A percentile compares a stretch with the other conserved stretches of the same genome.
phyloP scores from a whole-genome alignment of 352 stramenopile species.

The Globisporangium cystogenes region DNA sequence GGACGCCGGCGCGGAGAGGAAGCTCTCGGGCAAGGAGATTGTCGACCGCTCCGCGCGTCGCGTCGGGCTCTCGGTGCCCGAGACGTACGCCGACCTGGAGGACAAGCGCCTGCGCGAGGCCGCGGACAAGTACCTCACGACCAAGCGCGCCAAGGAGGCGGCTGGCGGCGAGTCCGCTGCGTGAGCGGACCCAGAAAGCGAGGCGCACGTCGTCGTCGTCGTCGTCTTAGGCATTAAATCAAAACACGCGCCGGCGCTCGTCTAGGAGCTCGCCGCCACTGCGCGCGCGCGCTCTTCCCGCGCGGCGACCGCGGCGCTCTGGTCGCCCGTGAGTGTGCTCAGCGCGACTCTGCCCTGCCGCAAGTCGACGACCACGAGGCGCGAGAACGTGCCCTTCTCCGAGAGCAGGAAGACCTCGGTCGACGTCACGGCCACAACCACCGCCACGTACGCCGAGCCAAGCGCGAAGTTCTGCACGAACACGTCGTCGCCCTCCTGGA shows the following conservation, averaged over 20 bases:
- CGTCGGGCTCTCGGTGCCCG: constrained; percentile 70
- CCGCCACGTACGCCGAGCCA: constrained; percentile 54
- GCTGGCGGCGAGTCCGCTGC: background rate
- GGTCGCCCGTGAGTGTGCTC: constrained; percentile 45
- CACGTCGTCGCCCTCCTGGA: constrained; percentile 77
- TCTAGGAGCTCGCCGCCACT: constrained; percentile 36
- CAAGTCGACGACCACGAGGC: constrained; percentile 72
- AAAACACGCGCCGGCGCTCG: background rate
- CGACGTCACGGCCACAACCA: constrained; percentile 62
- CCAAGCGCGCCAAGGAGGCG: constrained; percentile 41
- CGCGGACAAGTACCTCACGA: constrained; percentile 48
- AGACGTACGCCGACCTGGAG: constrained; percentile 62
- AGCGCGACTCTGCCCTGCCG: constrained; percentile 58
- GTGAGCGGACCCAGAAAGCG: background rate
- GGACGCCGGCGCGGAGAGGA: constrained; percentile 64
- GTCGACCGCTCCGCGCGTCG: constrained; percentile 70
- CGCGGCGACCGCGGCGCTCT: constrained; percentile 20
- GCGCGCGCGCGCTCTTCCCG: constrained; percentile 36
- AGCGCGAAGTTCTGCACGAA: constrained; percentile 58
- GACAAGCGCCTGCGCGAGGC: constrained; percentile 35
- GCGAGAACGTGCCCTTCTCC: constrained; percentile 74
- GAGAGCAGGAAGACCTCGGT: constrained; percentile 75
- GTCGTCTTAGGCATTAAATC: constrained; percentile 5
- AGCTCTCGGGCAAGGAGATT: constrained; percentile 62
- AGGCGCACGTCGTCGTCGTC: background rate